A percentile compares a stretch with the other conserved stretches of the same genome.
phyloP scores from a whole-genome alignment of 1,284 basidiomycete genomes.

The Meira miltonrushii region DNA sequence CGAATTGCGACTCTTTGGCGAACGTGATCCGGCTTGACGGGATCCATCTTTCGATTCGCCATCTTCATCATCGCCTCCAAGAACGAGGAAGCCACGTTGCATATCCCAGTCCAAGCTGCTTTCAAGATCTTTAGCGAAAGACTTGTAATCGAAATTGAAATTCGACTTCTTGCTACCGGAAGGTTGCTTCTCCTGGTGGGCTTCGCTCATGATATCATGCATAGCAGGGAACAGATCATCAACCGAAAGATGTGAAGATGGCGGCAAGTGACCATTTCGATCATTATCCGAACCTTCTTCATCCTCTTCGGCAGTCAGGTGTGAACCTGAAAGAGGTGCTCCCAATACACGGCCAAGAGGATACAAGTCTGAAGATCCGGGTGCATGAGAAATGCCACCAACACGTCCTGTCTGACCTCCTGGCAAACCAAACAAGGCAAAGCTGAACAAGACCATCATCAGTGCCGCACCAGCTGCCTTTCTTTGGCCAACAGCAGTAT shows the following conservation, averaged over 20 bases:
- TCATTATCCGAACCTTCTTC: slow-evolving; percentile 12
- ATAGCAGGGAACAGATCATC: slow-evolving; percentile 17
- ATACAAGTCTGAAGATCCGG: slow-evolving; percentile 1
- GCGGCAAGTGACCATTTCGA: slow-evolving; percentile 10
- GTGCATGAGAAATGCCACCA: slow-evolving; percentile 8
- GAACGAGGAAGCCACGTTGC: neutral
- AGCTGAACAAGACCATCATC: slow-evolving; percentile 24
- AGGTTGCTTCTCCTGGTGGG: too few species aligned
- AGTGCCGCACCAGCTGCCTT: slow-evolving; percentile 18
- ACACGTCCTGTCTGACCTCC: neutral
- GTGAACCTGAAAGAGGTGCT: slow-evolving; percentile 1
- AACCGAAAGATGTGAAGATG: slow-evolving; percentile 33
- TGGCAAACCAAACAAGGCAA: slow-evolving; percentile 21
- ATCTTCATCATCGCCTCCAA: neutral
- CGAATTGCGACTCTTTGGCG: too few species aligned
- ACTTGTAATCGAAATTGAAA: neutral
- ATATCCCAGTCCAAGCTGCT: slow-evolving; percentile 2
- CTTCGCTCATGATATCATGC: neutral
- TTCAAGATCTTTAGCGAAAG: neutral
- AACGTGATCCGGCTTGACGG: too few species aligned
- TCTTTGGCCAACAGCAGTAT: neutral
- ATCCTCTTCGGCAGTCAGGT: slow-evolving; percentile 16
- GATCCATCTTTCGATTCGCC: neutral
- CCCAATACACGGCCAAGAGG: slow-evolving; percentile 8
- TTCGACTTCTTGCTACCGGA: neutral